Evolutionary conservation across 2,329 filamentous ascomycete species (phyloP), one percentile per base, ranked within the genome.

Genomic region (Aspergillus novofumigatus): DNA sequence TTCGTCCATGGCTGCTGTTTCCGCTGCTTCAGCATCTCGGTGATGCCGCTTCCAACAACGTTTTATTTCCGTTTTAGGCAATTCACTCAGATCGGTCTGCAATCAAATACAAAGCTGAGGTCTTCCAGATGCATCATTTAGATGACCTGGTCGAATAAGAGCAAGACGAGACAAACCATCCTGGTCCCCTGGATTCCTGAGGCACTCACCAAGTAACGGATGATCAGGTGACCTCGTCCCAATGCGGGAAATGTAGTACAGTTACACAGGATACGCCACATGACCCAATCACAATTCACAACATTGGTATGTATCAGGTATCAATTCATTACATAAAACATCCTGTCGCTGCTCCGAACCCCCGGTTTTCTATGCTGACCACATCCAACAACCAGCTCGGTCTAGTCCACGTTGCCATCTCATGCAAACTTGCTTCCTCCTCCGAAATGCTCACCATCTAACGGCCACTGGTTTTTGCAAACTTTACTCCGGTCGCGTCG

Each of bases 261-360:
- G 14, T 17, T 35, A 17, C 32, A 35, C 5, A 3, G 0, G 2
- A 17, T 14, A 7, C 4, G 2, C 1, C 0, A 1, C 4, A 17
- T 6, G 5, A 7, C 14, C 29, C 14, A 35, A 35, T 17, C 32
- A 32, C 1, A 4, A 35, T 11, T 17, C 32, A 14, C 1, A 0
- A 35, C 4, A 2, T 1, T 3, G 4, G 32, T 35, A n/a, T n/a
- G n/a, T n/a, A n/a, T n/a, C n/a, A n/a, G n/a, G n/a, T n/a, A 35
- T 35, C 11, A 4, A 6, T 35, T 17, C 32, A 2, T 14, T 4
- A 14, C 11, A 4, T 35, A 14, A 3, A 32, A 17, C 32, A 35
- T 5, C 14, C 32, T 4, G 28, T 32, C 29, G 4, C 32, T 38
- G 14, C 14, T 38, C 1, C 3, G 6, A 38, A 35, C 4, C 11